Base-by-base conservation (phyloP, 2,329 filamentous ascomycete genomes). In the Paecilomyces fulvus region DNA sequence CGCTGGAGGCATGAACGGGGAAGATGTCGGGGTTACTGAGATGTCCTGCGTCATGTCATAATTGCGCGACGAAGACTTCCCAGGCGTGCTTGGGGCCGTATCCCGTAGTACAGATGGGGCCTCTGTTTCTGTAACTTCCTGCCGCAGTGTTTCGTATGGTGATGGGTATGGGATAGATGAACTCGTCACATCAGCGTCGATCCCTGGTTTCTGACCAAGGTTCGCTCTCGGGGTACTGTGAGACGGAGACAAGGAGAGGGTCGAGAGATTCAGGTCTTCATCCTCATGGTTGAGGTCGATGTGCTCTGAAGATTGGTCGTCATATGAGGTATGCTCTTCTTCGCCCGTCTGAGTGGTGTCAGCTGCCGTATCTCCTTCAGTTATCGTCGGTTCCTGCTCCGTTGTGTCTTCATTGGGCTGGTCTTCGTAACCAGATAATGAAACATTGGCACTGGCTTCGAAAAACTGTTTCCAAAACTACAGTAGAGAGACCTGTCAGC, bases 401-500 rank as follows among this genome's bases (percentile, higher is more conserved):
- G 80, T 66, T 54, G 82, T 83, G n/a, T 88, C 85, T 25, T 78
- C 76, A 6, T 72, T 71, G 12, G 83, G 83, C 21, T 85, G 80
- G 68, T 95, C 92, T 69, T 96, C 92, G 72, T 99, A 96, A 28
- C 92, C 91, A 0, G 91, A 96, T 10, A 99, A 82, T 10, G 92
- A 96, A 25, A 99, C 92, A 67, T 99, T 97, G 70, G 94, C 94
- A 51, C 92, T 96, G 33, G 94, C 91, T 76, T 99, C 94, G 74
- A 99, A 99, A 79, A 99, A 99, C 78, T 97, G 92, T 75, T 99
- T 99, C 94, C 94, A 99, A 75, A 99, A 99, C 89, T 95, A 67
- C 30, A 20, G 49, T 58, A 51, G 59, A 49, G 49, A 55, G 37
- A 43, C 33, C 43, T 56, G 56, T 59, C 37, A 61, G 58, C 28